These are phyloP conservation scores for Pezicula neosporulosa DNA, from an alignment of 2,329 filamentous ascomycete species.

Conservation along the genomic window DNA sequence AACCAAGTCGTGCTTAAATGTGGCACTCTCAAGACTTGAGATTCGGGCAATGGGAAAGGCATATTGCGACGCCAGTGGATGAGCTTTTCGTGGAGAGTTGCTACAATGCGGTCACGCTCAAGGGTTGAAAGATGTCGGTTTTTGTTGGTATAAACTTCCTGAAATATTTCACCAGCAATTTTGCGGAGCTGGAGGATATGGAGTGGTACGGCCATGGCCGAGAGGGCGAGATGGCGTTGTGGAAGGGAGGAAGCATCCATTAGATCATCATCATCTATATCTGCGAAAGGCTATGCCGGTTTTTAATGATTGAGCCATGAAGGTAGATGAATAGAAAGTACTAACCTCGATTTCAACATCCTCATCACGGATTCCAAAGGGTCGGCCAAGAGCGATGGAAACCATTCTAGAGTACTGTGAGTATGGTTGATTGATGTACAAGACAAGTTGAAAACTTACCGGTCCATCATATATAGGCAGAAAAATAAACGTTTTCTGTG, in stretches of 20 bases:
- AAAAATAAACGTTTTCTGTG: constrained; percentile 41
- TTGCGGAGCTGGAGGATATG: constrained; percentile 38
- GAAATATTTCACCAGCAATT: constrained; percentile 38
- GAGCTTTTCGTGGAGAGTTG: constrained; percentile 35
- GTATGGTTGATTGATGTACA: background rate
- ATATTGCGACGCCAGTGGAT: constrained; percentile 41
- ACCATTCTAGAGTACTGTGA: constrained; percentile 30
- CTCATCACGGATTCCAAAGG: constrained; percentile 42
- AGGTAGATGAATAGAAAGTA: background rate
- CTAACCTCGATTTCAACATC: constrained; percentile 38
- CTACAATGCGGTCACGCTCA: constrained; percentile 31
- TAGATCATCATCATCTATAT: constrained; percentile 33
- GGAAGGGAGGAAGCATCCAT: constrained; percentile 19
- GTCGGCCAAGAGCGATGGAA: constrained; percentile 39
- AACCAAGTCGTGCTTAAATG: constrained; percentile 42
- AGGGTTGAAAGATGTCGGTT: constrained; percentile 12
- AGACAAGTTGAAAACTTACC: constrained; percentile 15
- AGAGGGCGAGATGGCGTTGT: constrained; percentile 27
- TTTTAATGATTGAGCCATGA: background rate
- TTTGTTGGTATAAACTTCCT: constrained; percentile 33
- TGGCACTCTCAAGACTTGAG: constrained; percentile 33
- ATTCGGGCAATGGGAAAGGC: constrained; percentile 39
- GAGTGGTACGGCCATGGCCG: constrained; percentile 35
- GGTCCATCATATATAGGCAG: constrained; percentile 47
- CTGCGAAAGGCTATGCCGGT: constrained; percentile 31